These are phyloP conservation scores for Chlorella sorokiniana DNA, from an alignment of 139 green algal genomes.

Conservation along the genomic window DNA sequence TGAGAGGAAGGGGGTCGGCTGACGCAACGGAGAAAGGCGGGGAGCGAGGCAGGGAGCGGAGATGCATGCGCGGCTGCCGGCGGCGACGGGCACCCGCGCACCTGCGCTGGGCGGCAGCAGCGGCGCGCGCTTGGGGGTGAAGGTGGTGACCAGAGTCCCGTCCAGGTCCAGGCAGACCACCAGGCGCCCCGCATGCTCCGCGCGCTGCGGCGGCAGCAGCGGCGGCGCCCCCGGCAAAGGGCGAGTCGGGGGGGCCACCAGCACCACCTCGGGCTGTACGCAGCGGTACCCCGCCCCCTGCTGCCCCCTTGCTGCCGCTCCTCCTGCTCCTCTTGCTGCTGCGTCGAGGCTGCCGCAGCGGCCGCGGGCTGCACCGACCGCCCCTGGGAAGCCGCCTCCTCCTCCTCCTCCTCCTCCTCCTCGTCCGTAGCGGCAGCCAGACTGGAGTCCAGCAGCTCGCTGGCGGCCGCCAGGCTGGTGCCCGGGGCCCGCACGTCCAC, in stretches of 20 bases:
- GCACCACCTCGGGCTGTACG: background rate
- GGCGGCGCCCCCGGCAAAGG: background rate
- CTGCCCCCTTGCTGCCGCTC: background rate
- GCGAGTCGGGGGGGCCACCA: background rate
- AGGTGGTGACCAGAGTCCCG: slow-evolving; percentile 82
- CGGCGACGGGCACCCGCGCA: background rate
- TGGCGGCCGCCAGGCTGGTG: slow-evolving; percentile 6
- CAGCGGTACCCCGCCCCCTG: background rate
- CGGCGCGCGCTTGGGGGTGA: slow-evolving; percentile 73
- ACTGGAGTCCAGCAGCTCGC: background rate
- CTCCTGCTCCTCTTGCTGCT: background rate
- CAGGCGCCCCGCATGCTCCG: slow-evolving; percentile 52
- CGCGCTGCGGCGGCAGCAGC: slow-evolving; percentile 49
- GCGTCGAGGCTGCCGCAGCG: no score
- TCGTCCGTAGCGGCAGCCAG: background rate
- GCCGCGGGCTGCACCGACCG: no score
- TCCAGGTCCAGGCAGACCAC: slow-evolving; percentile 90
- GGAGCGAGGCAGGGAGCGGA: background rate
- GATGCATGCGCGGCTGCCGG: background rate
- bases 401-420: background rate
- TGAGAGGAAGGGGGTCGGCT: no score
- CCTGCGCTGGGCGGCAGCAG: slow-evolving; percentile 57
- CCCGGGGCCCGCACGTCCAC: background rate
- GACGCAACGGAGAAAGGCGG: background rate
- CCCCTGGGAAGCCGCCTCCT: background rate